Conservation (phyloP, 1,284 basidiomycete species). For the Irpex rosettiformis region DNA sequence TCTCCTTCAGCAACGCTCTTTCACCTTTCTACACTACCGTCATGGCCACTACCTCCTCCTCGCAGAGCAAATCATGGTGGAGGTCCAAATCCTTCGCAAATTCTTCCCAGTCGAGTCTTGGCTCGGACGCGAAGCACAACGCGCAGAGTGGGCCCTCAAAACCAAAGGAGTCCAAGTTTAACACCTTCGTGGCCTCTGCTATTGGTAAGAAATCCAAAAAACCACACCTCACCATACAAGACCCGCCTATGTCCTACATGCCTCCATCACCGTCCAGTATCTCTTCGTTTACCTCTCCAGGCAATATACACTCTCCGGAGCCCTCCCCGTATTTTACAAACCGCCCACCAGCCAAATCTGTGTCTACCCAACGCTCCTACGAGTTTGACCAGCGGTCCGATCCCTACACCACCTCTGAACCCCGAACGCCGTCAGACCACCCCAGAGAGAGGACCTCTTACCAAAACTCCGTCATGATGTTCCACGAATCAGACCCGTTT, state of each 20-base stretch:
- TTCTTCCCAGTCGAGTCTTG: constrained; percentile 18
- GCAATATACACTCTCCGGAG: constrained; percentile 20
- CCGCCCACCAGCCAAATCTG: constrained; percentile 47
- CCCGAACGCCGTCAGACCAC: constrained; percentile 50
- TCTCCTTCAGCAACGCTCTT: constrained; percentile 24
- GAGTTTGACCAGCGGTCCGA: constrained; percentile 28
- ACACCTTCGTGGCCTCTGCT: constrained; percentile 48
- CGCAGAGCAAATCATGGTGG: constrained; percentile 31
- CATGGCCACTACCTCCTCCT: constrained; percentile 24
- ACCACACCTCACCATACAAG: constrained; percentile 49
- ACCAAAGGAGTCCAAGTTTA: constrained; percentile 40
- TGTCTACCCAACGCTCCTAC: constrained; percentile 44
- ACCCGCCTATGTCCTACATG: constrained; percentile 32
- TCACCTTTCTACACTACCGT: constrained; percentile 20
- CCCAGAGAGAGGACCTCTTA: constrained; percentile 32
- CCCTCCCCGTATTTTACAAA: constrained; percentile 25
- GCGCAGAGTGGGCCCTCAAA: constrained; percentile 15
- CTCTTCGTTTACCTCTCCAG: constrained; percentile 18
- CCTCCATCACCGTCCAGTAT: constrained; percentile 16
- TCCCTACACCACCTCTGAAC: constrained; percentile 29
- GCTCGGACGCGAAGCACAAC: constrained; percentile 20
- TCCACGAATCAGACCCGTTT: constrained; percentile 63
- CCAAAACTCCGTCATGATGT: constrained; percentile 55
- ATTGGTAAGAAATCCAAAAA: constrained; percentile 66
- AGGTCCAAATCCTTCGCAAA: constrained; percentile 28